Conservation (phyloP, 2,329 filamentous ascomycete species). For the Neofusicoccum laricinum region DNA sequence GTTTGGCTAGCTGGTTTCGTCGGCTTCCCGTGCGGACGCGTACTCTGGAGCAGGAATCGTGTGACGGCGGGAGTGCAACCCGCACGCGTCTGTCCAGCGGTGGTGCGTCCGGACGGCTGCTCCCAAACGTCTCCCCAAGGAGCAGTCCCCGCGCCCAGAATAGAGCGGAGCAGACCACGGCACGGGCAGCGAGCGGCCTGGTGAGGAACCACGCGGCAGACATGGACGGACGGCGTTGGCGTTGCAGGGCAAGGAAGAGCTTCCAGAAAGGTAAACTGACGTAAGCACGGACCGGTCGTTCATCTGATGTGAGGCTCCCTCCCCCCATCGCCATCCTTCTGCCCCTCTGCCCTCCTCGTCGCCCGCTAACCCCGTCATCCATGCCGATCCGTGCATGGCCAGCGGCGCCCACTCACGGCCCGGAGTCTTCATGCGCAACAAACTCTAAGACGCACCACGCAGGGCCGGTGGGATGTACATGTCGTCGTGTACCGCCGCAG, state of each 20-base stretch:
- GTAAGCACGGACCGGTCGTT: slow-evolving; percentile 6
- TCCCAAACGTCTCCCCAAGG: no score
- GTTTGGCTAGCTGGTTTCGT: no score
- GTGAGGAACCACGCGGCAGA: neutral
- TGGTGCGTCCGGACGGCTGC: no score
- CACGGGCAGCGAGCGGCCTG: neutral
- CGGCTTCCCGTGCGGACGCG: neutral
- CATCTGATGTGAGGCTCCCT: slow-evolving; percentile 4
- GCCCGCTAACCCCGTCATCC: neutral
- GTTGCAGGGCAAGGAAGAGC: slow-evolving; percentile 5
- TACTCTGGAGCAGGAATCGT: neutral
- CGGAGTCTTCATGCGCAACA: no score
- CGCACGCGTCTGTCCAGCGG: no score
- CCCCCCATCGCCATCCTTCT: neutral
- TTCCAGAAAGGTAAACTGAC: slow-evolving; percentile 1
- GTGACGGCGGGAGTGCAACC: neutral
- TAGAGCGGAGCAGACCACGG: neutral
- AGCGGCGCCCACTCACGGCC: no score
- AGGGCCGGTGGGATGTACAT: neutral
- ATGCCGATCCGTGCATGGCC: neutral
- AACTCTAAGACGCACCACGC: neutral
- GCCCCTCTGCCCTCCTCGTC: neutral
- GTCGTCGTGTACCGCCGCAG: neutral
- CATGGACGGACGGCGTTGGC: no score
- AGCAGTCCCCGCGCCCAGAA: neutral